These are phyloP conservation scores for Plantago major DNA, from an alignment of 257 asterid genomes.

Conservation along the genomic window DNA sequence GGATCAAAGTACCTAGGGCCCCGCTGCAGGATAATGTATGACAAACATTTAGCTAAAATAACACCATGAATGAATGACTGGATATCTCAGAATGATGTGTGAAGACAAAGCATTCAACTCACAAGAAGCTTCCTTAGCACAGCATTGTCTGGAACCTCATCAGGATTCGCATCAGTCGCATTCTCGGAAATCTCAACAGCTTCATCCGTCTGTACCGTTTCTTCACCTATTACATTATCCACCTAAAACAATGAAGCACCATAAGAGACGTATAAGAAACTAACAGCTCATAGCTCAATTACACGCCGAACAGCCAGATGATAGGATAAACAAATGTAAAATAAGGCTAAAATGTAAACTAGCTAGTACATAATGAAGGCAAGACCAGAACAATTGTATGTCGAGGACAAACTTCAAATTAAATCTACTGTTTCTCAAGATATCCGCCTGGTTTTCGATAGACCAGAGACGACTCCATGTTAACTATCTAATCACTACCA, in stretches of 20 bases:
- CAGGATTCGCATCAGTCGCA: constrained; percentile 40
- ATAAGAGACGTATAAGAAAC: background rate
- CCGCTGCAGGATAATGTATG: constrained; percentile 55
- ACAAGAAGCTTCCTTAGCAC: constrained; percentile 94
- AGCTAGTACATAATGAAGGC: no score
- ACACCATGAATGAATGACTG: constrained; percentile 23
- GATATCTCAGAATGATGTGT: constrained; percentile 26
- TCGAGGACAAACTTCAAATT: no score
- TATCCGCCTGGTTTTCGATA: background rate
- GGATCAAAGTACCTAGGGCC: constrained; percentile 99
- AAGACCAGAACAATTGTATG: no score
- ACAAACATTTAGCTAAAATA: constrained; percentile 27
- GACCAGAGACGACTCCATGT: background rate
- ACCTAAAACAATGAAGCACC: constrained; percentile 31
- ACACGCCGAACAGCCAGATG: background rate
- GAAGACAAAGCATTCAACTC: constrained; percentile 54
- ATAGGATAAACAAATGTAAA: no score
- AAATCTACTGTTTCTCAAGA: no score
- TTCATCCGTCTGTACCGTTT: constrained; percentile 29
- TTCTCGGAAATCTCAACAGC: constrained; percentile 30
- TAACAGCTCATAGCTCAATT: background rate
- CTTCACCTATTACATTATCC: constrained; percentile 43
- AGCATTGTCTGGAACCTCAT: constrained; percentile 40
- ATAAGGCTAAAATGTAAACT: no score
- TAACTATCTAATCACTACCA: background rate